Conservation (phyloP, 2,329 filamentous ascomycete genomes). For the Pseudogymnoascus sp. region DNA sequence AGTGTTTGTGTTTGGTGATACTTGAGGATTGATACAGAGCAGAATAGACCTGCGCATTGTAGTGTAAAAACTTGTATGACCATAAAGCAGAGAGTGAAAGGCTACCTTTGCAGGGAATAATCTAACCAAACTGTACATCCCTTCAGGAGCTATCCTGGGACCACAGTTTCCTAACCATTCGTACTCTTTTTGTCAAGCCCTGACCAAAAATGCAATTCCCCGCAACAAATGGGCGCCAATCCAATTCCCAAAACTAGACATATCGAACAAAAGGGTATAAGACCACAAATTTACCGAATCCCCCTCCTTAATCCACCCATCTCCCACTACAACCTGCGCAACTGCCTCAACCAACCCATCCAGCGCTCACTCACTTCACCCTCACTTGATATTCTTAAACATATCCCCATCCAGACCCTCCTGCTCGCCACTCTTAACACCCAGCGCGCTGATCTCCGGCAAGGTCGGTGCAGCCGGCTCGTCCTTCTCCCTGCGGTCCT, state of each 20-base stretch:
- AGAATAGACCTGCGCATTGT: neutral
- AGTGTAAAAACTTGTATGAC: conserved; percentile 8
- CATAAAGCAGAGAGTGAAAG: neutral
- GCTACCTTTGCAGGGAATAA: neutral
- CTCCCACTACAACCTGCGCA: neutral
- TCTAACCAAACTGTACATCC: neutral
- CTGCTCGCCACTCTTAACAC: conserved; percentile 23
- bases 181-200: neutral
- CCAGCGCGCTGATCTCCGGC: conserved; percentile 27
- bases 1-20: conserved; percentile 70
- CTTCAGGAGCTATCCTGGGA: neutral
- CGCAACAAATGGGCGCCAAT: conserved; percentile 7
- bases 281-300: conserved; percentile 1
- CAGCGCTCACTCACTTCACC: conserved; percentile 10
- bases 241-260: conserved; percentile 5
- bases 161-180: neutral
- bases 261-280: conserved; percentile 10
- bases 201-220: neutral
- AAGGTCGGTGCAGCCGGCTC: conserved; percentile 27
- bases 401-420: conserved; percentile 27
- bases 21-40: conserved; percentile 21
- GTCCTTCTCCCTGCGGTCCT: conserved; percentile 14
- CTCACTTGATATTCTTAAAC: conserved; percentile 30
- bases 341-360: neutral
- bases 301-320: neutral